Evolutionary conservation across 768 basidiomycete genomes (phyloP).

Genomic region (Mycena epipterygia): DNA sequence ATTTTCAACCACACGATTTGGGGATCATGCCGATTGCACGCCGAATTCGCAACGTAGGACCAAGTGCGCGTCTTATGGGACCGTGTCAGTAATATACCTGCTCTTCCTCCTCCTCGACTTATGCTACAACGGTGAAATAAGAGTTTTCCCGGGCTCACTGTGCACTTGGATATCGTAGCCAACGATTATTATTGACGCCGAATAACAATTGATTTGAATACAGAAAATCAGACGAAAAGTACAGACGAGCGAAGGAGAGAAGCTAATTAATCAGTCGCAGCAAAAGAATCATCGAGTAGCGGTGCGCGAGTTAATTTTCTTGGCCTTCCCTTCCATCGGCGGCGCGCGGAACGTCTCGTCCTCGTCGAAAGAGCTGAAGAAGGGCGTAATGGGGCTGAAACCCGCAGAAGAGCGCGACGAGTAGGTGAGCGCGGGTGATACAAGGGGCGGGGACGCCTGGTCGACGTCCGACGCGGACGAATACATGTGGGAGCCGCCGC

Average conservation of each 20-base stretch:
- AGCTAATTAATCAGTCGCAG: constrained; percentile 12
- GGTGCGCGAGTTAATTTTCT: constrained; percentile 28
- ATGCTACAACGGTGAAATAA: no score
- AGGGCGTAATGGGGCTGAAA: constrained; percentile 79
- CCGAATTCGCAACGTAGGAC: no score
- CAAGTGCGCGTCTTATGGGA: no score
- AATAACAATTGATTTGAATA: no score
- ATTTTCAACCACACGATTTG: no score
- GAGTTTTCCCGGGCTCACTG: no score
- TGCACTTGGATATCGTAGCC: no score
- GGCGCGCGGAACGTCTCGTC: constrained; percentile 27
- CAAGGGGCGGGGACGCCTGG: constrained; percentile 64
- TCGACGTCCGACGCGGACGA: constrained; percentile 42
- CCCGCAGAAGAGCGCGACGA: constrained; percentile 73
- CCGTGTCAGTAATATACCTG: no score
- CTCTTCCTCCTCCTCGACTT: no score
- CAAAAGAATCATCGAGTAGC: constrained; percentile 27
- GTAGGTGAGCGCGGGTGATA: constrained; percentile 79
- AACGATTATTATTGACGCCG: no score
- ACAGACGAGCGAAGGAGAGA: background rate
- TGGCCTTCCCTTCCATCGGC: constrained; percentile 25
- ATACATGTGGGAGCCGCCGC: constrained; percentile 33
- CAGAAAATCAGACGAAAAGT: background rate
- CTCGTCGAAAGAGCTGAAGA: constrained; percentile 70
- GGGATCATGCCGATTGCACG: no score